phyloP scores from a whole-genome alignment of 129 eudicot genomes.

The Oenanthe sinensis region DNA sequence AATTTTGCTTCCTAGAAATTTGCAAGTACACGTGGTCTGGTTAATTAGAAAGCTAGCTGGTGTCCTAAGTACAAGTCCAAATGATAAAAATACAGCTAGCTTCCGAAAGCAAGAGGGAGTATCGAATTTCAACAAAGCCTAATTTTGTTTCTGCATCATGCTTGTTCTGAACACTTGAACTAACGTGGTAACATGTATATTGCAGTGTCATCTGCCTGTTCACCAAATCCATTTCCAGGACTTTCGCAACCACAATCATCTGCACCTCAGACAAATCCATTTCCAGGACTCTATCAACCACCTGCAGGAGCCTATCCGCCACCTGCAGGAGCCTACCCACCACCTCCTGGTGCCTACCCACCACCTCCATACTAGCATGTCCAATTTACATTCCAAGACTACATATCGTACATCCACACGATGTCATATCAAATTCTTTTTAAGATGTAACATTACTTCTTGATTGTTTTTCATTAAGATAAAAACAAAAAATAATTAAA shows the following conservation, averaged over 20 bases:
- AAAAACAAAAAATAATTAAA: background rate
- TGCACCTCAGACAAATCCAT: constrained; percentile 1
- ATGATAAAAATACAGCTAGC: background rate
- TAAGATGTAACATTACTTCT: background rate
- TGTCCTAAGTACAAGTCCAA: too few species aligned
- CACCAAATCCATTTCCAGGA: constrained; percentile 14
- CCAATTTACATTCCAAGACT: background rate
- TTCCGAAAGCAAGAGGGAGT: background rate
- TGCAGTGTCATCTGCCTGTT: background rate
- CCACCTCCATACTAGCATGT: constrained; percentile 3
- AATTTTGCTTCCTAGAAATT: background rate
- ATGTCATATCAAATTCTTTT: background rate
- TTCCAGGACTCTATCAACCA: constrained; percentile 13
- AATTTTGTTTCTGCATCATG: background rate
- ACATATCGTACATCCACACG: background rate
- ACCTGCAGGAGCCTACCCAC: constrained; percentile 2
- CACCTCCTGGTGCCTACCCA: constrained; percentile 1
- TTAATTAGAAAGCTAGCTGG: too few species aligned
- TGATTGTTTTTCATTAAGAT: background rate
- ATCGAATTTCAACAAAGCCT: too few species aligned
- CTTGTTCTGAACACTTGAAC: background rate
- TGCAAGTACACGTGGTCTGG: too few species aligned
- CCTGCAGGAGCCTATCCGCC: constrained; percentile 9
- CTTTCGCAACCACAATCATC: background rate
- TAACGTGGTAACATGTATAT: background rate